Conservation (phyloP, 1,139 yeast genomes). For the Saccharomyces hybrid region DNA sequence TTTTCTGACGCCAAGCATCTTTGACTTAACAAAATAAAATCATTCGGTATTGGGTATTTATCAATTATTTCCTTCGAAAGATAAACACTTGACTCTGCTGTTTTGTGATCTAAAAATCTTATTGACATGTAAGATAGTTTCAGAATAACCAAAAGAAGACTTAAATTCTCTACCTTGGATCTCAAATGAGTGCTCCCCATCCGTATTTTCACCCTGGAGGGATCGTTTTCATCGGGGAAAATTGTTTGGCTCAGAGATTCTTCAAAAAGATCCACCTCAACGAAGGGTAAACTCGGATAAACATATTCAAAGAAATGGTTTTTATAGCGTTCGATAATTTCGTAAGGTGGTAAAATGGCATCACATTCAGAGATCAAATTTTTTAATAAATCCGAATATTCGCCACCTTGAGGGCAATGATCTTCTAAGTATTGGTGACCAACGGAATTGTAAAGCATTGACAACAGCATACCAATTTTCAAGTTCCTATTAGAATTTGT, state of each 20-base stretch:
- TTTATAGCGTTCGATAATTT: slow-evolving; percentile 14
- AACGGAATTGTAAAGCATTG: slow-evolving; percentile 18
- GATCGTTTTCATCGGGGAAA: slow-evolving; percentile 12
- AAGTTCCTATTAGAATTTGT: slow-evolving; percentile 18
- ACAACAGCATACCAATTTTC: slow-evolving; percentile 22
- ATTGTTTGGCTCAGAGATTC: slow-evolving; percentile 14
- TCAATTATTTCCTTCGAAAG: slow-evolving; percentile 14
- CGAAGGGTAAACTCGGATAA: slow-evolving; percentile 17
- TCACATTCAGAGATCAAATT: slow-evolving; percentile 13
- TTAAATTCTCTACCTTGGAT: slow-evolving; percentile 24
- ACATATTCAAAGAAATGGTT: slow-evolving; percentile 16
- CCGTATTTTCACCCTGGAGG: slow-evolving; percentile 18
- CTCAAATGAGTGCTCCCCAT: slow-evolving; percentile 25
- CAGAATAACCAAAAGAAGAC: slow-evolving; percentile 22
- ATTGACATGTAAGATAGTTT: slow-evolving; percentile 25
- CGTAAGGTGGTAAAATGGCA: slow-evolving; percentile 14
- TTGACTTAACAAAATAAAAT: slow-evolving; percentile 20
- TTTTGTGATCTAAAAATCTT: slow-evolving; percentile 14
- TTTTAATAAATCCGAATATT: slow-evolving; percentile 17
- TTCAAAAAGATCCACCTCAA: slow-evolving; percentile 19
- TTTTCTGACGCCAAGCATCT: slow-evolving; percentile 16
- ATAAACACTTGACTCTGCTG: slow-evolving; percentile 5
- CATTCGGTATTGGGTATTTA: slow-evolving; percentile 24
- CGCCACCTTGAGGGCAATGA: slow-evolving; percentile 12
- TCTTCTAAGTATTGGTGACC: slow-evolving; percentile 20